phyloP scores from a whole-genome alignment of 345 rosid genomes.

The Brassica rapa region DNA sequence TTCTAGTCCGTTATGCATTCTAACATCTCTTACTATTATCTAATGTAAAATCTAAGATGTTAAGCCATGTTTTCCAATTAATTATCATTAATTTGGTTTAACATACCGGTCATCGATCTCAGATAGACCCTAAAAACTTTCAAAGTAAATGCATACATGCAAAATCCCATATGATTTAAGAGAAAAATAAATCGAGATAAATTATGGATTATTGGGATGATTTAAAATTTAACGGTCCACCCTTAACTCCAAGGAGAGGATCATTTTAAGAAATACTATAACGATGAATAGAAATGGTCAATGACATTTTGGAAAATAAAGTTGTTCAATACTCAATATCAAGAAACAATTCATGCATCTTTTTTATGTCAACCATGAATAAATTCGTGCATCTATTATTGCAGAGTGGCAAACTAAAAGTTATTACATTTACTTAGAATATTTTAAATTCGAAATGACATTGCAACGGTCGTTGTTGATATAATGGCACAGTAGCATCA shows the following conservation, averaged over 20 bases:
- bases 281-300: conserved; percentile 11
- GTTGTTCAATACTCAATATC: neutral
- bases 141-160: neutral
- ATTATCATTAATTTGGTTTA: neutral
- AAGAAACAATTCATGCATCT: conserved; percentile 23
- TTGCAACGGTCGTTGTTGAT: conserved; percentile 29
- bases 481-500: neutral
- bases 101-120: neutral
- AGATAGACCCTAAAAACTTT: neutral
- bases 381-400: neutral
- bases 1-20: neutral
- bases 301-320: neutral
- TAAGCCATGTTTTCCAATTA: neutral
- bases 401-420: conserved; percentile 15
- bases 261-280: neutral
- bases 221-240: neutral
- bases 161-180: neutral
- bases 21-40: neutral
- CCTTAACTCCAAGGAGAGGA: neutral
- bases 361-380: neutral
- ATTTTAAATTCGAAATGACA: conserved; percentile 18
- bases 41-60: neutral
- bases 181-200: neutral
- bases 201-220: neutral
- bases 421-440: neutral